A percentile compares a stretch with the other conserved stretches of the same genome.
Conservation (phyloP, 192 early-diverging fungal genomes). For the Powellomyces hirtus region DNA sequence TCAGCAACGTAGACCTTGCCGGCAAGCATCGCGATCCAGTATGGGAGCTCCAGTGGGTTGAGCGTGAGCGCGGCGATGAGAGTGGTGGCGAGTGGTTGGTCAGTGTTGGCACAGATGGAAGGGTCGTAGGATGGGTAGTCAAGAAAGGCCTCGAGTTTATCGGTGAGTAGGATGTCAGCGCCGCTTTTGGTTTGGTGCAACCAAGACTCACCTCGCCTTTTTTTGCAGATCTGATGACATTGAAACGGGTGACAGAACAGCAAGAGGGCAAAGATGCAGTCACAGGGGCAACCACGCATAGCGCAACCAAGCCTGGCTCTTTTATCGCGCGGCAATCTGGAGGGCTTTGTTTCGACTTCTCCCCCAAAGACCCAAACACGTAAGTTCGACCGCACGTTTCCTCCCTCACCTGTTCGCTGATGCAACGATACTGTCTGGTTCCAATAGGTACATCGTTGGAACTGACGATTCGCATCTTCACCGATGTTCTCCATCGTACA, state of each 20-base stretch:
- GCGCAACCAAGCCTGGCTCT: constrained; percentile 35
- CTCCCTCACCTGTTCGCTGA: no score
- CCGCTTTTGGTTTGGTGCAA: not conserved
- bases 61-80: constrained; percentile 54
- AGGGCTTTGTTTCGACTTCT: constrained; percentile 63
- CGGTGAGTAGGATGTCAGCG: constrained; percentile 25
- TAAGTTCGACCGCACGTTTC: constrained; percentile 17
- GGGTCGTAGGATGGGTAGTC: constrained; percentile 57
- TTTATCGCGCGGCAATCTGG: constrained; percentile 59
- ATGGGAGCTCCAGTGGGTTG: constrained; percentile 65
- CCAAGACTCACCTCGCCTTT: not conserved
- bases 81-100: constrained; percentile 51
- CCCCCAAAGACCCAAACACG: constrained; percentile 55
- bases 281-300: not conserved
- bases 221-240: constrained; percentile 50
- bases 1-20: constrained; percentile 22
- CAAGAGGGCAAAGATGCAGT: constrained; percentile 28
- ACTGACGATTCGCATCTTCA: constrained; percentile 62
- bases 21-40: constrained; percentile 64
- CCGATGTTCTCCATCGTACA: constrained; percentile 59
- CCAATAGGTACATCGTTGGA: constrained; percentile 51
- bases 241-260: constrained; percentile 56
- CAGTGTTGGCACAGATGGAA: constrained; percentile 55
- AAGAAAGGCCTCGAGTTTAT: constrained; percentile 55
- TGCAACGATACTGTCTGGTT: not conserved